Conservation (phyloP, 768 basidiomycete genomes). For the Lactarius tabidus region DNA sequence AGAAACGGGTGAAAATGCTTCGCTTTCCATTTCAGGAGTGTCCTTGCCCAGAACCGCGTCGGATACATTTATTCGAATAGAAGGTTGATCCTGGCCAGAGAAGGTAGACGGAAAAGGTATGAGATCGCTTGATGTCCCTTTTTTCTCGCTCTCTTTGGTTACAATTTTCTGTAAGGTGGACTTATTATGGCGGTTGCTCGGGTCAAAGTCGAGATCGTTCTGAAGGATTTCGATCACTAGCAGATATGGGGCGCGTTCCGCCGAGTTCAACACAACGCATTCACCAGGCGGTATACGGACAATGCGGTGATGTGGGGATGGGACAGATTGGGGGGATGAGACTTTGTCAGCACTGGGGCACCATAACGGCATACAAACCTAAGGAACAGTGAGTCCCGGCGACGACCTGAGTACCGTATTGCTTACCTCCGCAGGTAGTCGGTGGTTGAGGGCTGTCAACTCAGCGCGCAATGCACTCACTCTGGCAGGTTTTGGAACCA, state of each 20-base stretch:
- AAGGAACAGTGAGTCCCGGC: slow-evolving; percentile 17
- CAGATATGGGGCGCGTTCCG: slow-evolving; percentile 91
- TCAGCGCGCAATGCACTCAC: slow-evolving; percentile 97
- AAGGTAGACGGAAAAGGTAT: slow-evolving; percentile 30
- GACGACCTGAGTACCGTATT: slow-evolving; percentile 4
- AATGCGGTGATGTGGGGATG: slow-evolving; percentile 84
- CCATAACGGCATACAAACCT: slow-evolving; percentile 91
- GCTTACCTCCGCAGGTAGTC: slow-evolving; percentile 88
- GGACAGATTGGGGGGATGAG: slow-evolving; percentile 36
- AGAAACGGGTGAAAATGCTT: not conserved
- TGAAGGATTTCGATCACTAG: slow-evolving; percentile 88
- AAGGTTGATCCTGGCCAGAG: slow-evolving; percentile 3
- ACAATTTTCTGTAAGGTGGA: slow-evolving; percentile 80
- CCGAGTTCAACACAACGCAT: slow-evolving; percentile 96
- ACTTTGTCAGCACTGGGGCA: slow-evolving; percentile 66
- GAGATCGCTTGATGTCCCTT: slow-evolving; percentile 55
- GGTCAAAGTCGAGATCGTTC: slow-evolving; percentile 91
- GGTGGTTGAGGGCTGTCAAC: slow-evolving; percentile 91
- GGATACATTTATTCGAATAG: slow-evolving; percentile 20
- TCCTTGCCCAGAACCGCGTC: slow-evolving; percentile 31
- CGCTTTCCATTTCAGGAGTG: slow-evolving; percentile 24
- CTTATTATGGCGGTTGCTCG: slow-evolving; percentile 74
- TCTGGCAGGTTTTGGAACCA: slow-evolving; percentile 90
- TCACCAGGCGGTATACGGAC: slow-evolving; percentile 97
- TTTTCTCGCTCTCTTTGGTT: slow-evolving; percentile 56